Conservation (phyloP, 257 asterid genomes). For the Gentiana macrophylla region DNA sequence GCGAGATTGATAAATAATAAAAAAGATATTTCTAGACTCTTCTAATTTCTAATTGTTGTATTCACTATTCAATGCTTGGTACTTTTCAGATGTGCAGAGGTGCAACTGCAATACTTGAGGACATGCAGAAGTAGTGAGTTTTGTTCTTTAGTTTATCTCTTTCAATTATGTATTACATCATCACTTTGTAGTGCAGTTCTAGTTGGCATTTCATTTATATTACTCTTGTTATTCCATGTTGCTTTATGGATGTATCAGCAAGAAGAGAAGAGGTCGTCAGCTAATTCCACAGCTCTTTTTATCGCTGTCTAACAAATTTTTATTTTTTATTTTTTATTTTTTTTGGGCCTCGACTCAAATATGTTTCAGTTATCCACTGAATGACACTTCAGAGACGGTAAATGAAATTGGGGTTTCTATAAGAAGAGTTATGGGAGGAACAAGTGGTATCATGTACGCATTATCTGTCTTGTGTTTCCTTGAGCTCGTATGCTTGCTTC, state of each 20-base stretch:
- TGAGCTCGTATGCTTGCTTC: neutral
- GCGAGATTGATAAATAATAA: no score
- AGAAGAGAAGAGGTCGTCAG: no score
- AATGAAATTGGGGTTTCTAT: conserved; percentile 69
- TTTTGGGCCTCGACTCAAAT: conserved; percentile 3
- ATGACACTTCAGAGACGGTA: conserved; percentile 83
- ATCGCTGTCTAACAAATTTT: neutral
- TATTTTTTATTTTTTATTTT: neutral
- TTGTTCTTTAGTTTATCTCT: neutral
- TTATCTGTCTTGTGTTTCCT: neutral
- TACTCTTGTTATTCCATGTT: no score
- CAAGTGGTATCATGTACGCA: conserved; percentile 82
- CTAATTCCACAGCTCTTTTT: neutral
- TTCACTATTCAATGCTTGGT: conserved; percentile 7
- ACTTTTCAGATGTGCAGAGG: conserved; percentile 75
- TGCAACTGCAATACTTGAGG: conserved; percentile 85
- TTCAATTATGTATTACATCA: no score
- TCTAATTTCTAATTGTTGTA: conserved; percentile 3
- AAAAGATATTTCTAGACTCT: no score
- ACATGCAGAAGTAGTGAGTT: conserved; percentile 64
- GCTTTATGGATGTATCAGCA: no score
- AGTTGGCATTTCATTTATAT: no score
- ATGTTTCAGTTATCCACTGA: conserved; percentile 83
- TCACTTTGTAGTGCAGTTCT: no score
- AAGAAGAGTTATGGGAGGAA: conserved; percentile 98